Conservation (phyloP, 129 eudicot species). For the Helianthus annuus region HanXRQr2.0-SUNRISE NC_035449.2:2244873-2245372, state of each 20-base stretch:
- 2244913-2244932: not conserved
- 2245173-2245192: conserved; percentile 13
- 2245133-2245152: conserved; percentile 1
- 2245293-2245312: conserved; percentile 62
- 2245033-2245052: no score
- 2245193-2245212: conserved; percentile 2
- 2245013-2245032: not conserved
- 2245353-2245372: conserved; percentile 54
- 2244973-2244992: conserved; percentile 25
- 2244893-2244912: not conserved
- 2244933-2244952: conserved; percentile 27
- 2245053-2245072: no score
- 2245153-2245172: not conserved
- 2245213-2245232: conserved; percentile 38
- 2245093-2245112: no score
- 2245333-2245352: conserved; percentile 73
- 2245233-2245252: conserved; percentile 54
- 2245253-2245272: conserved; percentile 56
- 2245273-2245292: conserved; percentile 55
- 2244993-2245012: conserved; percentile 33
- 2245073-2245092: no score
- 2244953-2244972: conserved; percentile 25
- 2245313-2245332: conserved; percentile 55
- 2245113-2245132: not conserved
- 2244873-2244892: not conserved